These are phyloP conservation scores for Hypoxylon sp. DNA, from an alignment of 2,329 filamentous ascomycete species.

Conservation along the genomic window DNA sequence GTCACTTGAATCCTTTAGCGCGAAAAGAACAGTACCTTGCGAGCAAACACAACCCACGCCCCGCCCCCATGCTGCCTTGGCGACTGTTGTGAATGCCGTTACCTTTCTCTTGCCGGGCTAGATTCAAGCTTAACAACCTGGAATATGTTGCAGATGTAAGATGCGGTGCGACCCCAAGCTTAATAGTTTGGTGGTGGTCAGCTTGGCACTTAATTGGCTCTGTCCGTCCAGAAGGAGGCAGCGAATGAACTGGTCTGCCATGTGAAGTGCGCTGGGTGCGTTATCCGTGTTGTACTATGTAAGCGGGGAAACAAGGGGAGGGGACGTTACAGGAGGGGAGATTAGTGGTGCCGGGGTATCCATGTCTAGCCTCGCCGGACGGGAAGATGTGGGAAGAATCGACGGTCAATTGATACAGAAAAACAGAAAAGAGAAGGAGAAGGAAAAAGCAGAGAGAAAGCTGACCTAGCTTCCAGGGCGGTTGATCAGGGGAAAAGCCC, in stretches of 20 bases:
- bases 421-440: not conserved
- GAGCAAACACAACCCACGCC: conserved; percentile 8
- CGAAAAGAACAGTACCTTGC: not conserved
- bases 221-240: conserved; percentile 7
- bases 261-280: conserved; percentile 7
- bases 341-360: conserved; percentile 32
- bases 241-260: conserved; percentile 22
- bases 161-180: conserved; percentile 38
- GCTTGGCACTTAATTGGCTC: conserved; percentile 26
- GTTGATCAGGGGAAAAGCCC: conserved; percentile 1
- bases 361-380: conserved; percentile 29
- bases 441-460: not conserved
- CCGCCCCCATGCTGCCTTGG: conserved; percentile 7
- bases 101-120: conserved; percentile 7
- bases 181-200: conserved; percentile 32
- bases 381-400: conserved; percentile 18
- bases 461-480: not conserved
- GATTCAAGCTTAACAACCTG: conserved; percentile 28
- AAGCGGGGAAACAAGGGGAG: conserved; percentile 35
- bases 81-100: conserved; percentile 9
- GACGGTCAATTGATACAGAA: conserved; percentile 14
- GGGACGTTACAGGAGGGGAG: conserved; percentile 39
- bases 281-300: conserved; percentile 27
- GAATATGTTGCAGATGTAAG: conserved; percentile 31
- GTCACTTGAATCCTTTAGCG: conserved; percentile 1